Percentiles rank a stretch among this genome's conserved stretches.
Conservation (phyloP, 225 moss, liverwort and hornwort species). For the Sphagnum tenellum region DNA sequence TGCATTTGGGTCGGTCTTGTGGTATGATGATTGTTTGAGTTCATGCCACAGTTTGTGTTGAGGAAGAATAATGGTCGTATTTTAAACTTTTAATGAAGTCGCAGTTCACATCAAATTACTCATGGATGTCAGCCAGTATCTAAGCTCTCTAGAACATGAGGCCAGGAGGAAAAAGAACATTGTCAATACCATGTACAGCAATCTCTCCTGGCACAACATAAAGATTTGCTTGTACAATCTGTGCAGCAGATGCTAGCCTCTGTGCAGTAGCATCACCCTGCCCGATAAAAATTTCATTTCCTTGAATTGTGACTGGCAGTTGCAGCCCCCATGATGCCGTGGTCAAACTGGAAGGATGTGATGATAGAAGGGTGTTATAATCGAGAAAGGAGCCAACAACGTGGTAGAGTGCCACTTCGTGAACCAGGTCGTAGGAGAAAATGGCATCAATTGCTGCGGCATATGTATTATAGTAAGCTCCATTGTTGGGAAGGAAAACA, state of each 20-base stretch:
- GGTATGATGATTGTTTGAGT: no score
- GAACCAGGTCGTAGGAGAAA: slow-evolving; percentile 17
- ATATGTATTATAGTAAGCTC: slow-evolving; percentile 11
- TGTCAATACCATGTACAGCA: slow-evolving; percentile 55
- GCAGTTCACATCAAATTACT: no score
- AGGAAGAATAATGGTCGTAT: no score
- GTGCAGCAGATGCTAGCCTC: slow-evolving; percentile 1
- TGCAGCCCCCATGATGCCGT: slow-evolving; percentile 20
- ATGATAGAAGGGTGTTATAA: slow-evolving; percentile 6
- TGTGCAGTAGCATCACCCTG: slow-evolving; percentile 11
- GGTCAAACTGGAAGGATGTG: slow-evolving; percentile 3
- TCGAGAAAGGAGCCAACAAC: slow-evolving; percentile 24
- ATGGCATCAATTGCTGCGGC: slow-evolving; percentile 17
- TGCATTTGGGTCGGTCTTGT: no score
- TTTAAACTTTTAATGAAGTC: no score
- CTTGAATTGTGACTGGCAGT: no score
- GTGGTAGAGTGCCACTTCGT: slow-evolving; percentile 18
- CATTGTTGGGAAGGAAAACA: slow-evolving; percentile 37
- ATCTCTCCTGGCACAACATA: slow-evolving; percentile 26
- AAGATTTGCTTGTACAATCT: slow-evolving; percentile 36
- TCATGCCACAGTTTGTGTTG: no score
- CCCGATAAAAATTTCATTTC: not conserved
- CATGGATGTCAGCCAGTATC: no score
- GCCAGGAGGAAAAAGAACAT: slow-evolving; percentile 29
- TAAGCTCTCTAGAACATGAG: no score